Base-by-base conservation (phyloP, 2,329 filamentous ascomycete genomes). In the Aspergillus sp. region DNA sequence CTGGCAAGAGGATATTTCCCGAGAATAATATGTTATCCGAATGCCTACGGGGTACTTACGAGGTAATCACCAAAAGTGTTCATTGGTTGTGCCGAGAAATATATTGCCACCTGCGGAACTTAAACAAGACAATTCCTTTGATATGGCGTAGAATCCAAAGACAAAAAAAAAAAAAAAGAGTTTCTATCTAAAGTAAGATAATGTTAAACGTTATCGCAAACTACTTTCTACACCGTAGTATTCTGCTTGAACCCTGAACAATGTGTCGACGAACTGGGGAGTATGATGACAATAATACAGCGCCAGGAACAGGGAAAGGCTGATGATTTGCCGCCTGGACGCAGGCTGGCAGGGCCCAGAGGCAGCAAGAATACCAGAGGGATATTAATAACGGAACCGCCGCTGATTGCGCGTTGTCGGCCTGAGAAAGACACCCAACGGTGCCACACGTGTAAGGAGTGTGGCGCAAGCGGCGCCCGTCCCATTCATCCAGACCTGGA, bases 1-100 rank as follows among this genome's bases (percentile, higher is more conserved):
- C 59, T 79, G 76, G 75, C 60, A 53, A 27, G 63, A 67, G 39
- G 73, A 76, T 59, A 66, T 62, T 60, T 54, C 59, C 23, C 56
- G 63, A 31, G 70, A 71, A 27, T 75, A 54, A 46, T 44, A n/a
- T 27, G 7, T 31, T 17, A 19, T 11, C 21, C 17, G 27, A 4
- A 11, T 11, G 27, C 27, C 27, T 31, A 21, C 21, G 21, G 21
- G 21, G 21, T 21, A 31, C 27, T 31, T 31, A 1, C 27, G 2
- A 37, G 19, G 23, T 12, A 5, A 33, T 33, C 4, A 23, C 27
- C 4, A 7, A 19, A 31, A 7, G 8, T 43, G n/a, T 17, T 23
- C 4, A 19, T 41, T 12, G 9, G 31, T 14, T 39, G 33, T 6
- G 45, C 45, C 37, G 31, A 45, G 17, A 53, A 51, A 58, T 58